These are phyloP conservation scores for Naganishia onofrii DNA, from an alignment of 768 basidiomycete species.

Conservation along the genomic window DNA sequence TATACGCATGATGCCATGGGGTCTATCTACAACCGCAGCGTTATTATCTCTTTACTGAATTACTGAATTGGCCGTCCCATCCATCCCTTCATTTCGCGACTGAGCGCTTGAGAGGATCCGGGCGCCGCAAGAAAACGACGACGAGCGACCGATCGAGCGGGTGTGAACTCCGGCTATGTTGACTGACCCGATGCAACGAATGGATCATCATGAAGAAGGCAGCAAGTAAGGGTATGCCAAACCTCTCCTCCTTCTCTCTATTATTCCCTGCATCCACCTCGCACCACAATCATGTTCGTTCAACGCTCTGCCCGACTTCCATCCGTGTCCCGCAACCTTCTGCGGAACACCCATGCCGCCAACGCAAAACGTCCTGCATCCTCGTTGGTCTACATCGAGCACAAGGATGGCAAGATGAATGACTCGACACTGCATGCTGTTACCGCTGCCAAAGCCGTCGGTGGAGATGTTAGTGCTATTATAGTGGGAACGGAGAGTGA, in stretches of 20 bases:
- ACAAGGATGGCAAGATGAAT: constrained; percentile 74
- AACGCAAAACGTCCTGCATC: constrained; percentile 35
- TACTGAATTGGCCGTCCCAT: no score
- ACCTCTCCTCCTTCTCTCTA: no score
- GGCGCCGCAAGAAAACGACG: no score
- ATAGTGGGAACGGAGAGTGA: constrained; percentile 53
- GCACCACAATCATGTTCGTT: background rate
- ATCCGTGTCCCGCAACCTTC: background rate
- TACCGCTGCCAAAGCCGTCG: constrained; percentile 77
- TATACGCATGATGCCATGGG: no score
- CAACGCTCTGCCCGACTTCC: constrained; percentile 6
- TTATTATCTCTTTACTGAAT: no score
- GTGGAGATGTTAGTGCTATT: constrained; percentile 64
- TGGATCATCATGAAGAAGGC: no score
- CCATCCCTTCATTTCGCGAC: no score
- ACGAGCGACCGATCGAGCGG: no score
- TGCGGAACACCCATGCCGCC: constrained; percentile 4
- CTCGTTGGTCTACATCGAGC: constrained; percentile 80
- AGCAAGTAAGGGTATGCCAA: no score
- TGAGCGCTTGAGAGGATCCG: no score
- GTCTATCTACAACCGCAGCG: no score
- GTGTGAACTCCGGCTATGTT: background rate
- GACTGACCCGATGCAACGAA: background rate
- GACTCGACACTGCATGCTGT: constrained; percentile 83
- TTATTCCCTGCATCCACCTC: no score